Base-by-base conservation (phyloP, 2,329 filamentous ascomycete genomes). In the Nothophoma quercina region DNA sequence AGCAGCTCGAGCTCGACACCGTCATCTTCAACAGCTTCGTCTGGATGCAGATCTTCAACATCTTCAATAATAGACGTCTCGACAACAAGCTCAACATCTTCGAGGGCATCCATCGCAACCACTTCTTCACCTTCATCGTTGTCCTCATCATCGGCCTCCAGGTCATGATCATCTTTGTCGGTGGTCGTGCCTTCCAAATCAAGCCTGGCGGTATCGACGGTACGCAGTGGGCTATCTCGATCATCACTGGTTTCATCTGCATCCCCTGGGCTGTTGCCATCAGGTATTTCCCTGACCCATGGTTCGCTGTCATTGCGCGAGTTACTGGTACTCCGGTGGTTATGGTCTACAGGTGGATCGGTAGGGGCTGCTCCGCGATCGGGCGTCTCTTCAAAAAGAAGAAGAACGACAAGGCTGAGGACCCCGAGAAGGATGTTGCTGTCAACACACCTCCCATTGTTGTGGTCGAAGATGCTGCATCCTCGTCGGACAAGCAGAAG, bases 1-100 rank as follows among this genome's bases (percentile, higher is more conserved):
- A 61, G 49, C 55, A 65, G 36, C 75, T 86, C 26, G 78, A 84
- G 57, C 64, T 78, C 12, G 81, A 87, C 58, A 87, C 85, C 1
- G 78, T 88, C 51, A 82, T 89, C 38, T 89, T 89, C 76, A 89
- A 89, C 71, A 85, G 83, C 0, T 89, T 87, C 62, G 86, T 89
- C 2, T 89, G 86, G 85, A 85, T 89, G 79, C 86, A 89, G 64
- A 87, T 89, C 56, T 89, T 88, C 76, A 88, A 88, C 70, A 81
- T 86, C 70, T 82, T 86, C 75, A 88, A 88, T 72, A 85, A 84
- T 65, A 80, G 85, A 23, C 83, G 84, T 30, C 76, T 87, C 0
- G 85, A 87, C 63, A 86, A 86, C 71, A 79, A 81, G 54, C 79
- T 87, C 73, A 86, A 86, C 60, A 80, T 87, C 32, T 81, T 87